phyloP scores from a whole-genome alignment of 306 rosid genomes.

The Cicer yamashitae region DNA sequence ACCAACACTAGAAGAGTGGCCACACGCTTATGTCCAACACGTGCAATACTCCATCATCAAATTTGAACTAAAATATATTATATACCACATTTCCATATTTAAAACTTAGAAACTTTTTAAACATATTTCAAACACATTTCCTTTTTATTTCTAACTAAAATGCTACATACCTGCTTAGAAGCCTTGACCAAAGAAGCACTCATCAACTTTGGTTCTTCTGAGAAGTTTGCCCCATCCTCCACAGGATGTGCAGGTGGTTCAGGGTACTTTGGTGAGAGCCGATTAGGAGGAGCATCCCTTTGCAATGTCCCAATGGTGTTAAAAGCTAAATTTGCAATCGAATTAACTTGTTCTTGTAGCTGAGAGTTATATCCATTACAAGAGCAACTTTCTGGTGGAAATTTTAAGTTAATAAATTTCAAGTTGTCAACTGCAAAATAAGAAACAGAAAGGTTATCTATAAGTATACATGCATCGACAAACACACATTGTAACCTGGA shows the following conservation, averaged over 20 bases:
- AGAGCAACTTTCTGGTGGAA: conserved; percentile 17
- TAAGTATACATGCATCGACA: background rate
- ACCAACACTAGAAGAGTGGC: background rate
- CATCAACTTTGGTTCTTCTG: conserved; percentile 83
- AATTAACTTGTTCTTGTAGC: conserved; percentile 81
- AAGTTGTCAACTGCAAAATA: conserved; percentile 21
- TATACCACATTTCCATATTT: conserved; percentile 8
- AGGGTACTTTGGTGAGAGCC: conserved; percentile 75
- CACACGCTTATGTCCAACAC: background rate
- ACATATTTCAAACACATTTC: conserved; percentile 3
- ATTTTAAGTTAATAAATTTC: background rate
- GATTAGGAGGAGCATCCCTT: conserved; percentile 91
- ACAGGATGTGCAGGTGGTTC: conserved; percentile 74
- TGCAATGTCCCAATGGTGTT: conserved; percentile 83
- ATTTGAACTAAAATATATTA: conserved; percentile 1
- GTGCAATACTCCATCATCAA: background rate
- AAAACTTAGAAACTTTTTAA: background rate
- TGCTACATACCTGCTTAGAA: conserved; percentile 75
- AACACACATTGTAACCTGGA: background rate
- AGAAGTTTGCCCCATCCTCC: conserved; percentile 61
- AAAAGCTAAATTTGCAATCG: conserved; percentile 72
- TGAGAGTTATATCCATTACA: conserved; percentile 86
- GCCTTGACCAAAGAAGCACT: conserved; percentile 80
- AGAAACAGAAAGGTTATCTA: conserved; percentile 11
- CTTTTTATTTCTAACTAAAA: background rate